phyloP scores from a whole-genome alignment of 1,139 yeast genomes.

The Debaryomyces singareniensis region DNA sequence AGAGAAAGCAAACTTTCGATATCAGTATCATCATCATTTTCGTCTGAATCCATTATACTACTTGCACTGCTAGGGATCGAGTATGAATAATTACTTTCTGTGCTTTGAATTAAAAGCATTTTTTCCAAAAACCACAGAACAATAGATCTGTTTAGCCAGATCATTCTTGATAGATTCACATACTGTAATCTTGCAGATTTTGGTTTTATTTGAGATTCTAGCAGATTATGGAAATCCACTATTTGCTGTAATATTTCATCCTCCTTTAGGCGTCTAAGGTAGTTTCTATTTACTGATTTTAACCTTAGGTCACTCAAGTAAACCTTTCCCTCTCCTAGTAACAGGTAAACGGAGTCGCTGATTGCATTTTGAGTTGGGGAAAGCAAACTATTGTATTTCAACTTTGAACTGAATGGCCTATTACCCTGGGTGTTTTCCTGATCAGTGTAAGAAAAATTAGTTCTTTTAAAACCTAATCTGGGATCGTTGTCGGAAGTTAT shows the following conservation, averaged over 20 bases:
- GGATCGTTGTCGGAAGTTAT: not conserved
- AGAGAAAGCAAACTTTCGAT: not conserved
- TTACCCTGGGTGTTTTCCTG: not conserved
- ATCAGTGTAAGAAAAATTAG: not conserved
- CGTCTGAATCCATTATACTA: not conserved
- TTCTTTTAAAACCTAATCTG: too few species aligned
- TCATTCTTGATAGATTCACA: slow-evolving; percentile 39
- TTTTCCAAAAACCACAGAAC: slow-evolving; percentile 26
- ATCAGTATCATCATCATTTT: not conserved
- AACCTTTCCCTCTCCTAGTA: slow-evolving; percentile 33
- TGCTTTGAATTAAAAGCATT: slow-evolving; percentile 9
- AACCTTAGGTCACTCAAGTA: slow-evolving; percentile 38
- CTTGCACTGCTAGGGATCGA: not conserved
- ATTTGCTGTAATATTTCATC: slow-evolving; percentile 30
- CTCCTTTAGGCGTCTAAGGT: slow-evolving; percentile 29
- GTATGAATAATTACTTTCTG: not conserved
- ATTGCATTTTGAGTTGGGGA: slow-evolving; percentile 30
- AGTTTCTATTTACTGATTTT: slow-evolving; percentile 29
- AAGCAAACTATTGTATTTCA: slow-evolving; percentile 30
- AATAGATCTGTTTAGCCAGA: slow-evolving; percentile 45
- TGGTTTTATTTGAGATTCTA: slow-evolving; percentile 14
- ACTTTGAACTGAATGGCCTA: too few species aligned
- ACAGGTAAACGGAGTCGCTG: slow-evolving; percentile 20
- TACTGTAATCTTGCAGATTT: slow-evolving; percentile 16
- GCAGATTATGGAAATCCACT: slow-evolving; percentile 9